These are phyloP conservation scores for Kwoniella sp. DNA, from an alignment of 768 basidiomycete genomes.

Conservation along the genomic window DNA sequence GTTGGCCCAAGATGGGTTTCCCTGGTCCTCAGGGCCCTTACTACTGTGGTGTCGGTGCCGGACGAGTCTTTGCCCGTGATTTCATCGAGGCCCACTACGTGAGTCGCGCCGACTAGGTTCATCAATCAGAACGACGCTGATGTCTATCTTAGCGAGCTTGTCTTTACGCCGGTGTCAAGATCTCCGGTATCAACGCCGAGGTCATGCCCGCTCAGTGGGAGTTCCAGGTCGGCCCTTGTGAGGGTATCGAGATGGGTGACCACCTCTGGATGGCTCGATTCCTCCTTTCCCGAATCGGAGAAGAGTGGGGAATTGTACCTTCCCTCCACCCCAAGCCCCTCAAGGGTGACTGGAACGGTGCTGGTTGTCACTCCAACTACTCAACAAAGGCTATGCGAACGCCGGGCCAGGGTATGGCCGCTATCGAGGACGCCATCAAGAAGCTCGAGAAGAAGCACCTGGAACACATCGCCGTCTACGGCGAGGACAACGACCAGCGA, in stretches of 20 bases:
- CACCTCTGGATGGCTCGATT: slow-evolving; percentile 99
- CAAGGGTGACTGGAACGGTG: slow-evolving; percentile 97
- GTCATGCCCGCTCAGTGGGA: slow-evolving; percentile 99
- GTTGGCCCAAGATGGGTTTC: slow-evolving; percentile 99
- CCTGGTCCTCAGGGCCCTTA: slow-evolving; percentile 99
- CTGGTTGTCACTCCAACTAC: slow-evolving; percentile 96
- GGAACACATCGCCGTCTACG: slow-evolving; percentile 96
- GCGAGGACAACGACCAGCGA: slow-evolving; percentile 94
- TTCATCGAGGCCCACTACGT: slow-evolving; percentile 96
- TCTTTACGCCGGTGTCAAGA: slow-evolving; percentile 91
- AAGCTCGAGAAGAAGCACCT: slow-evolving; percentile 87
- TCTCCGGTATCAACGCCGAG: slow-evolving; percentile 99
- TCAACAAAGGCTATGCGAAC: slow-evolving; percentile 93
- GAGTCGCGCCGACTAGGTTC: slow-evolving; percentile 14
- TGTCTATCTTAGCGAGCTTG: slow-evolving; percentile 59
- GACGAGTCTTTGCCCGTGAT: slow-evolving; percentile 97
- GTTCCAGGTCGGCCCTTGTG: slow-evolving; percentile 98
- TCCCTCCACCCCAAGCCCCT: slow-evolving; percentile 99
- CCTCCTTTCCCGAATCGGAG: slow-evolving; percentile 91
- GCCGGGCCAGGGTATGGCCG: slow-evolving; percentile 80
- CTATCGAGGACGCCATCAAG: slow-evolving; percentile 88
- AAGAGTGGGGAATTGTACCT: slow-evolving; percentile 95
- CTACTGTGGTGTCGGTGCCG: slow-evolving; percentile 99
- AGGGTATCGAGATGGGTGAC: slow-evolving; percentile 97
- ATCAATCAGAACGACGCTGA: slow-evolving; percentile 27